Evolutionary conservation across 371 early-diverging fungal genomes (phyloP), one percentile per base, ranked within the genome.

Genomic region (Capillidium heterosporum): DNA sequence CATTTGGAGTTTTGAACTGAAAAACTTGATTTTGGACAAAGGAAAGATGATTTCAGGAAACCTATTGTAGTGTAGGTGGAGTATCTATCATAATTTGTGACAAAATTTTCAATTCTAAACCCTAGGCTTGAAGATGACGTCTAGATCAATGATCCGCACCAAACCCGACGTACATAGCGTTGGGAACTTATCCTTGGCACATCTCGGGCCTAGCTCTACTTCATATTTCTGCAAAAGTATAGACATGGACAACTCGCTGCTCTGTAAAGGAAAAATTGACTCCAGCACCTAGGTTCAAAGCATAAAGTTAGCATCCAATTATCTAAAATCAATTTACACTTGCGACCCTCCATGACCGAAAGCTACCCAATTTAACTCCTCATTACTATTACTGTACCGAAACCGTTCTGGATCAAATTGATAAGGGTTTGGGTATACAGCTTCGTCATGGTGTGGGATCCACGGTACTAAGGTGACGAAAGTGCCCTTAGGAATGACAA

Each of bases 231-330:
- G 41, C 43, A 56, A 10, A 11, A 78, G 55, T 70, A 74, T 69
- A 2, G 72, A 55, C n/a, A 76, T 59, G 1, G n/a, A 75, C 32
- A 11, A 76, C 64, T n/a, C 75, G 67, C 62, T 76, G 77, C 28
- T 75, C 74, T 8, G 68, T 60, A 54, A 77, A 61, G 1, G 76
- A 71, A 53, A 80, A 78, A 44, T 72, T 70, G 66, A 71, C 67
- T 31, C 76, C 80, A 44, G 76, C 24, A 56, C 56, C 56, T 56
- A 40, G 11, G 42, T 35, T 35, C n/a, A n/a, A n/a, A n/a, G n/a
- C n/a, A n/a, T 11, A 44, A 44, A 11, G n/a, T 44, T 44, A 48
- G 7, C 11, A 48, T 21, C 11, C 7, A 28, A 48, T 24, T 10
- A 11, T n/a, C n/a, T n/a, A n/a, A n/a, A n/a, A n/a, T n/a, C n/a